Evolutionary conservation across 805 yeast genomes (phyloP).

Genomic region (Saturnispora serradocipensis): DNA sequence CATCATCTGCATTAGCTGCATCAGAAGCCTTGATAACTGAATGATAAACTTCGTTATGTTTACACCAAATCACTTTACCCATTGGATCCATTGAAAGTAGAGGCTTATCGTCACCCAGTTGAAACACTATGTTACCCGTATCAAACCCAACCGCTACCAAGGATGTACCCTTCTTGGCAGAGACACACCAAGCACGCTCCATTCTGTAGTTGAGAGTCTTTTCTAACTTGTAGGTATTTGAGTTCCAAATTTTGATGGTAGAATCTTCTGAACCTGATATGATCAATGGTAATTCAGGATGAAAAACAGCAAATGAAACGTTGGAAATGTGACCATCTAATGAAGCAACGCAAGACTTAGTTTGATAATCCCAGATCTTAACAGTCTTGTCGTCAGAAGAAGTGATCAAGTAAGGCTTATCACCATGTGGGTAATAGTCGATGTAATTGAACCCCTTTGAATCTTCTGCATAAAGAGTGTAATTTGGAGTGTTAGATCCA

Average conservation of each 20-base stretch:
- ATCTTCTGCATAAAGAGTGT: slow-evolving; percentile 85
- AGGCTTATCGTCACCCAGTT: slow-evolving; percentile 92
- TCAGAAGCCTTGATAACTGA: slow-evolving; percentile 64
- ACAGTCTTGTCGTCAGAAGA: slow-evolving; percentile 85
- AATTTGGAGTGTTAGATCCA: slow-evolving; percentile 81
- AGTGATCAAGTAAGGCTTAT: slow-evolving; percentile 91
- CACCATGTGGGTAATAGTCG: slow-evolving; percentile 94
- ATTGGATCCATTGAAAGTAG: slow-evolving; percentile 85
- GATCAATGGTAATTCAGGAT: slow-evolving; percentile 92
- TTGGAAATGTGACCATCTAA: slow-evolving; percentile 89
- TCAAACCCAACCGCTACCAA: slow-evolving; percentile 89
- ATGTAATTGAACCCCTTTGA: slow-evolving; percentile 92
- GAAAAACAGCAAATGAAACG: slow-evolving; percentile 95
- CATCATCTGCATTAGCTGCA: slow-evolving; percentile 57
- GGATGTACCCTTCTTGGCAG: slow-evolving; percentile 64
- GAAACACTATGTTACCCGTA: slow-evolving; percentile 82
- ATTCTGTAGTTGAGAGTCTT: slow-evolving; percentile 83
- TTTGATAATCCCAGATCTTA: slow-evolving; percentile 94
- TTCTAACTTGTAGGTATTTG: slow-evolving; percentile 88
- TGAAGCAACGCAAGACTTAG: slow-evolving; percentile 90
- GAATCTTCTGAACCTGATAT: slow-evolving; percentile 97
- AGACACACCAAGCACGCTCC: slow-evolving; percentile 95
- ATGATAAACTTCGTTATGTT: slow-evolving; percentile 81
- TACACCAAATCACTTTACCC: slow-evolving; percentile 87
- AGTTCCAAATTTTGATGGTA: slow-evolving; percentile 88